Evolutionary conservation across 2,329 filamentous ascomycete genomes (phyloP).

Genomic region (Trichothecium sympodiale): DNA sequence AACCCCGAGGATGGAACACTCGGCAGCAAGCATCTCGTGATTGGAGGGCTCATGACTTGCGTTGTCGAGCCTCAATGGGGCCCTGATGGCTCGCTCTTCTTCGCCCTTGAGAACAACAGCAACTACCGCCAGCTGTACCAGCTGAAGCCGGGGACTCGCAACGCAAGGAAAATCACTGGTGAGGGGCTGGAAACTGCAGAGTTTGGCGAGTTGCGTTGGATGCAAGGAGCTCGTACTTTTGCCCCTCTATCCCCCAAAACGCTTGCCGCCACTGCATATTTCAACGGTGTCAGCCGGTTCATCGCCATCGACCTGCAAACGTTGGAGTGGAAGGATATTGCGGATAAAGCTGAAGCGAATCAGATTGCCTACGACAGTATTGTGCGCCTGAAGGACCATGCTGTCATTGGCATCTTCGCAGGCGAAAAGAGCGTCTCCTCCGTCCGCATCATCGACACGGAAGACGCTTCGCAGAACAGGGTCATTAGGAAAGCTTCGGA

Average conservation of each 20-base stretch:
- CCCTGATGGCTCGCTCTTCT: constrained; percentile 35
- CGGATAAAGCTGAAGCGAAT: constrained; percentile 16
- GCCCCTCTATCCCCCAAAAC: constrained; percentile 21
- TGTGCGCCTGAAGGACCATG: constrained; percentile 19
- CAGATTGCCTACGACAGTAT: constrained; percentile 21
- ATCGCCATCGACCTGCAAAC: constrained; percentile 26
- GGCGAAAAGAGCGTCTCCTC: constrained; percentile 15
- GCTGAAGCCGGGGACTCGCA: constrained; percentile 14
- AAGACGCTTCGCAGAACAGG: constrained; percentile 11
- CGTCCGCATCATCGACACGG: constrained; percentile 23
- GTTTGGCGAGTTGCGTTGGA: constrained; percentile 21
- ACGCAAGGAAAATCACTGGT: constrained; percentile 19
- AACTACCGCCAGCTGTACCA: constrained; percentile 37
- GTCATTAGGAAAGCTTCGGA: constrained; percentile 23
- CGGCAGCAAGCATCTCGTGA: constrained; percentile 21
- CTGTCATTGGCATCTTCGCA: constrained; percentile 26
- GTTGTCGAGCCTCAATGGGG: constrained; percentile 40
- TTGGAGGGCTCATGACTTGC: constrained; percentile 29
- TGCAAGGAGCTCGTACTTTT: constrained; percentile 25
- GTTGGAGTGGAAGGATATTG: constrained; percentile 17
- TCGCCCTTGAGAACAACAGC: constrained; percentile 29
- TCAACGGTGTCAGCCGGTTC: constrained; percentile 21
- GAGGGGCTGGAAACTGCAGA: constrained; percentile 29
- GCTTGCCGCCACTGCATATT: constrained; percentile 21
- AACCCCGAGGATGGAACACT: constrained; percentile 19